phyloP scores from a whole-genome alignment of 768 basidiomycete genomes.

The Nidularia sp. region DNA sequence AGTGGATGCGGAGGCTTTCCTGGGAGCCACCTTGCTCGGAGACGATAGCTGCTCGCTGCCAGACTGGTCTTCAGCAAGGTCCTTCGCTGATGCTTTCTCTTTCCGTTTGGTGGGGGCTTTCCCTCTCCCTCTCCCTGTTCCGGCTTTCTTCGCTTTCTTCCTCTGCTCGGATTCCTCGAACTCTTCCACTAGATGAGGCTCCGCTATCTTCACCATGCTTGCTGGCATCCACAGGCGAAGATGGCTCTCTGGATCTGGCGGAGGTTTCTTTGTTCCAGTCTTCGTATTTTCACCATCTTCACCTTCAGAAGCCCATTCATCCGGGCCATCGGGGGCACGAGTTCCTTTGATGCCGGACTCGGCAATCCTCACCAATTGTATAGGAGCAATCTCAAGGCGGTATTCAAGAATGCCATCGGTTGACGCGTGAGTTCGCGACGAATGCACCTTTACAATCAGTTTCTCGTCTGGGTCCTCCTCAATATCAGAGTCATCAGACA shows the following conservation, averaged over 20 bases:
- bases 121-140: conserved; percentile 18
- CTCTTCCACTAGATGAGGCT: conserved; percentile 58
- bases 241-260: conserved; percentile 46
- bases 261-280: conserved; percentile 29
- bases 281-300: conserved; percentile 45
- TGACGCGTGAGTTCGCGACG: conserved; percentile 59
- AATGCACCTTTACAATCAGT: conserved; percentile 65
- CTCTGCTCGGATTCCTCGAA: conserved; percentile 48
- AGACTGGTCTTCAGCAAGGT: too few species aligned
- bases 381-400: conserved; percentile 72
- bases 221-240: conserved; percentile 82
- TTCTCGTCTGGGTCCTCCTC: conserved; percentile 31
- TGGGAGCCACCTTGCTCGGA: too few species aligned
- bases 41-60: too few species aligned
- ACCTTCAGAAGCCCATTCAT: conserved; percentile 45
- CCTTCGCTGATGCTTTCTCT: too few species aligned
- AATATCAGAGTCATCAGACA: conserved; percentile 22
- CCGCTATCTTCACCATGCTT: conserved; percentile 65
- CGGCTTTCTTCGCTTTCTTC: conserved; percentile 43
- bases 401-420: conserved; percentile 76
- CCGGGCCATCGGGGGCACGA: conserved; percentile 40
- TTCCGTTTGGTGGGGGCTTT: background rate
- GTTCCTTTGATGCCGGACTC: conserved; percentile 65
- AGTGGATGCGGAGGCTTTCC: too few species aligned
- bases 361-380: conserved; percentile 58